phyloP scores from a whole-genome alignment of 2,329 filamentous ascomycete species.

The Hypomyces rosellus region DNA sequence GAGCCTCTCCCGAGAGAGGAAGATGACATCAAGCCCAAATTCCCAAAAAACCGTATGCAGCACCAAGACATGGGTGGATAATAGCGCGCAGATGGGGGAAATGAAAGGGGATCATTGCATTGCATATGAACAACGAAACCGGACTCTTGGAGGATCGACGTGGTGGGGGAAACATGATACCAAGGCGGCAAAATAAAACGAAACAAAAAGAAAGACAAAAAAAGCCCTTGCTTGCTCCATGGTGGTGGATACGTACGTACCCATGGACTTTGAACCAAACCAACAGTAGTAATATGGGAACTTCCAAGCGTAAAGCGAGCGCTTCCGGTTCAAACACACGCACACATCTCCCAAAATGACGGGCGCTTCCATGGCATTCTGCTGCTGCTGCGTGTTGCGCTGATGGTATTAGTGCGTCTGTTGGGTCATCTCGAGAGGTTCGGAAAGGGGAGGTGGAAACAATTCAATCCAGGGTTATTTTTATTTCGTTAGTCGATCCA shows the following conservation, averaged over 20 bases:
- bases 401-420: neutral
- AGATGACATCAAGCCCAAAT: slow-evolving; percentile 8
- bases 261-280: neutral
- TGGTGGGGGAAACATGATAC: neutral
- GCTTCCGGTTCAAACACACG: no score
- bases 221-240: no score
- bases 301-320: neutral
- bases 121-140: slow-evolving; percentile 6
- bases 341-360: neutral
- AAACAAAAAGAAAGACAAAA: no score
- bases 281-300: neutral
- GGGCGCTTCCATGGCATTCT: slow-evolving; percentile 5
- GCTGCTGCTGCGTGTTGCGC: slow-evolving; percentile 4
- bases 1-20: neutral
- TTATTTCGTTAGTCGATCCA: no score
- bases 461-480: no score
- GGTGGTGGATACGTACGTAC: neutral
- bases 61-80: neutral
- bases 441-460: no score
- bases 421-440: no score
- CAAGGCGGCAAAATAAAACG: neutral
- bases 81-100: slow-evolving; percentile 7
- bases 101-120: slow-evolving; percentile 13
- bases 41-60: neutral
- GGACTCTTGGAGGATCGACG: neutral